Percentiles rank a stretch among this genome's conserved stretches.
Evolutionary conservation across 208 protist genomes (phyloP).

Genomic region (Blastocrithidia nonstop): DNA sequence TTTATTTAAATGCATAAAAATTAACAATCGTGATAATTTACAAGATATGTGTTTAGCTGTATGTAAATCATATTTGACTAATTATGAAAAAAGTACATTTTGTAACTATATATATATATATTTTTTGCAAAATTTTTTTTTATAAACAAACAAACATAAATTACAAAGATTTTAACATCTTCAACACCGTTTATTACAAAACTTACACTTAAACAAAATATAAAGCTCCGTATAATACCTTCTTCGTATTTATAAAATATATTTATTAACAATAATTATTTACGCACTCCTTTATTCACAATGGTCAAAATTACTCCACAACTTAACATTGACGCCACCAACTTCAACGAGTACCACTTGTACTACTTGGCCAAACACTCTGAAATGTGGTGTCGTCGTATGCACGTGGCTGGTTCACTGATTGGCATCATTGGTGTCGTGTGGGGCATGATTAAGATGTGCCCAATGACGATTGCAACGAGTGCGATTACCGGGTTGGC

Average conservation of each 20-base stretch:
- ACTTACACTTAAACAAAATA: conserved; percentile 1
- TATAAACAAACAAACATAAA: neutral
- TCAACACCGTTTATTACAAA: neutral
- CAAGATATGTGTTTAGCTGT: neutral
- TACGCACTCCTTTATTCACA: neutral
- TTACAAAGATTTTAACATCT: conserved; percentile 1
- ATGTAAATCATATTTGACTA: conserved; percentile 1
- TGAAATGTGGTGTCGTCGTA: conserved; percentile 21
- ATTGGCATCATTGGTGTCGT: conserved; percentile 12
- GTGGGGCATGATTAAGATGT: conserved; percentile 3
- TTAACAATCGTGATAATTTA: neutral
- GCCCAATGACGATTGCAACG: conserved; percentile 5
- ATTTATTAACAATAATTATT: conserved; percentile 2
- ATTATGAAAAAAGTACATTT: neutral
- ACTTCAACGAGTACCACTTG: conserved; percentile 42
- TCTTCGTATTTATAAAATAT: conserved; percentile 3
- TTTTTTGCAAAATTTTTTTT: neutral
- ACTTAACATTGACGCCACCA: conserved; percentile 19
- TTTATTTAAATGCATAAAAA: neutral
- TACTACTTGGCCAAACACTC: conserved; percentile 47
- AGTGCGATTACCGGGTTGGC: conserved; percentile 11
- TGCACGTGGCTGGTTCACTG: conserved; percentile 27
- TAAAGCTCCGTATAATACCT: no score
- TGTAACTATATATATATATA: neutral
- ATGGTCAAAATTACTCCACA: conserved; percentile 41